Evolutionary conservation across 306 rosid species (phyloP).

Genomic region (Trifolium pratense): DNA sequence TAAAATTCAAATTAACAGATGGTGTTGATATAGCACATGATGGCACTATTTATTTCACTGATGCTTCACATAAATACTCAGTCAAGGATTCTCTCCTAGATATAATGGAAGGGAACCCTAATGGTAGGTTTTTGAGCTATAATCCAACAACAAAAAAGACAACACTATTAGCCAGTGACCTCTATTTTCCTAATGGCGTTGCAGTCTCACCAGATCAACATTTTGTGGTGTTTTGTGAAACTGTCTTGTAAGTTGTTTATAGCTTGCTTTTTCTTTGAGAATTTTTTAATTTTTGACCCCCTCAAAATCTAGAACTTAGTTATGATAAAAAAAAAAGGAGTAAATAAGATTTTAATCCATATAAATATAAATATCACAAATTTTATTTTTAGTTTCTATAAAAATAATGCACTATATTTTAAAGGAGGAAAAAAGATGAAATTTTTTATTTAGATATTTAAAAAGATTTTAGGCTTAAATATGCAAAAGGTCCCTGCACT

Average conservation of each 20-base stretch:
- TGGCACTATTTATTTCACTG: constrained; percentile 75
- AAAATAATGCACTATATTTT: too few relatives aligned
- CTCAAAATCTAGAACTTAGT: too few relatives aligned
- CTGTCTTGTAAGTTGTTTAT: constrained; percentile 46
- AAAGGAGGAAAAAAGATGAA: too few relatives aligned
- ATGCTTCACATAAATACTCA: constrained; percentile 61
- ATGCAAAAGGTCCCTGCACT: too few relatives aligned
- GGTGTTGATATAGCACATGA: constrained; percentile 69
- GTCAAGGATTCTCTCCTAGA: constrained; percentile 31
- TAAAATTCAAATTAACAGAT: constrained; percentile 57
- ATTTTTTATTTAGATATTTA: too few relatives aligned
- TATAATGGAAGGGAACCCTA: constrained; percentile 58
- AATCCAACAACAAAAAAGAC: constrained; percentile 62
- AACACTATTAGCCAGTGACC: constrained; percentile 50
- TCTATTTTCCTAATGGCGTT: constrained; percentile 73
- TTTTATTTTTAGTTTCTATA: too few relatives aligned
- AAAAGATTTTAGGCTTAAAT: too few relatives aligned
- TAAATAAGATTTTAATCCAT: too few relatives aligned
- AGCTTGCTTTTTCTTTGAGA: too few relatives aligned
- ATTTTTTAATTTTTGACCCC: too few relatives aligned
- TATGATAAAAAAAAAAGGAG: too few relatives aligned
- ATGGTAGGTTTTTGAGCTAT: constrained; percentile 67
- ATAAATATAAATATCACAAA: too few relatives aligned
- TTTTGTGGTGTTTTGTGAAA: constrained; percentile 64
- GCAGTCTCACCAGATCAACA: constrained; percentile 67